Evolutionary conservation across 1,139 yeast species (phyloP).

Genomic region (Sugiyamaella sp.): DNA sequence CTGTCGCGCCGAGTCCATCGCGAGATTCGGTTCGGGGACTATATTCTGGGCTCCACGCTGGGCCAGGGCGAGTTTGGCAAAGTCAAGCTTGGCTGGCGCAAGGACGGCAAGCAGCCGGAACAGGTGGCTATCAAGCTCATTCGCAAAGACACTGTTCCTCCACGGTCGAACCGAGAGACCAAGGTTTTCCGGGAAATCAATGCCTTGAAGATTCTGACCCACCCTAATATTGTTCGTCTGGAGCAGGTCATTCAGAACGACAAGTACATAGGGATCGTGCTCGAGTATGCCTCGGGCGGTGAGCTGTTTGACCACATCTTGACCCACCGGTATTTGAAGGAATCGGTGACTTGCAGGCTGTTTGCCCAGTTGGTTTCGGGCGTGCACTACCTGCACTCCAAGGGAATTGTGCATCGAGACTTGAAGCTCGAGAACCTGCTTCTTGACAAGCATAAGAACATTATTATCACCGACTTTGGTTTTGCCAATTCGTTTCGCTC

Average conservation of each 20-base stretch:
- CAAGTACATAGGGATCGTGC: constrained; percentile 91
- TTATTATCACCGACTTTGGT: constrained; percentile 81
- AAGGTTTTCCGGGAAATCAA: constrained; percentile 93
- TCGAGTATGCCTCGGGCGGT: constrained; percentile 97
- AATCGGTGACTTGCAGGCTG: constrained; percentile 78
- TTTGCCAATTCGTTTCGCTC: constrained; percentile 84
- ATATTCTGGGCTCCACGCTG: constrained; percentile 86
- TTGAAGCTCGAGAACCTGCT: constrained; percentile 70
- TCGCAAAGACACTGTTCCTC: constrained; percentile 79
- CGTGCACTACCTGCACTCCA: constrained; percentile 85
- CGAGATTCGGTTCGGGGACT: constrained; percentile 72
- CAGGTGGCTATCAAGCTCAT: constrained; percentile 94
- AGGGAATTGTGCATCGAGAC: constrained; percentile 82
- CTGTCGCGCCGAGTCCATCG: constrained; percentile 38
- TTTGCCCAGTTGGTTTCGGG: constrained; percentile 95
- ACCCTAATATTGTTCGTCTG: constrained; percentile 88
- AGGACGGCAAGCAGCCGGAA: constrained; percentile 63
- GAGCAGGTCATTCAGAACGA: constrained; percentile 95
- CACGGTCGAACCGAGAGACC: constrained; percentile 81
- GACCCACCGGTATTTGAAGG: constrained; percentile 84
- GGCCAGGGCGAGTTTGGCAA: constrained; percentile 99
- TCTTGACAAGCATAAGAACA: constrained; percentile 77
- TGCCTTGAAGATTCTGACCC: constrained; percentile 80
- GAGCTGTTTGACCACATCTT: constrained; percentile 92
- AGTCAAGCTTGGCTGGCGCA: constrained; percentile 96